These are phyloP conservation scores for Lumnitzera racemosa DNA, from an alignment of 345 rosid species.

Conservation along the genomic window DNA sequence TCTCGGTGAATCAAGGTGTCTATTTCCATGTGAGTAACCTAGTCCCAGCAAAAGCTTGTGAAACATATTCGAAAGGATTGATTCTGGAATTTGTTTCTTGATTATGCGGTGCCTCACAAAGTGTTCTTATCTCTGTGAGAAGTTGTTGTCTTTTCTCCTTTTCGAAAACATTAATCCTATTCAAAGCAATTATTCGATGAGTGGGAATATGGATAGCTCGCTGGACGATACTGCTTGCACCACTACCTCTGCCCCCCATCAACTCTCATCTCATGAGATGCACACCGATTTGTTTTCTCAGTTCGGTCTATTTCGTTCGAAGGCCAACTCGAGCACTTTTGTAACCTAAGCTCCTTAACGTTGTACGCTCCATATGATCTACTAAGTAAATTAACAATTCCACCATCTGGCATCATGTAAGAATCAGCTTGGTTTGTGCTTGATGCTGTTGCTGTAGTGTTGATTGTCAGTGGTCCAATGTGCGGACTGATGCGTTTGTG, in stretches of 20 bases:
- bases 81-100: too few species aligned
- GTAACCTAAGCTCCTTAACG: slow-evolving; percentile 79
- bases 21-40: slow-evolving; percentile 81
- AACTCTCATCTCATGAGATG: slow-evolving; percentile 84
- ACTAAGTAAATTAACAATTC: slow-evolving; percentile 83
- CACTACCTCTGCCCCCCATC: slow-evolving; percentile 92
- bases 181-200: slow-evolving; percentile 74
- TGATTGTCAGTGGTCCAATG: too few species aligned
- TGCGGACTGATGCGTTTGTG: too few species aligned
- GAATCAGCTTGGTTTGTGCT: slow-evolving; percentile 61
- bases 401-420: slow-evolving; percentile 78
- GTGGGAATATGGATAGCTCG: slow-evolving; percentile 91
- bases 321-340: too few species aligned
- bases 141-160: slow-evolving; percentile 97
- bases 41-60: slow-evolving; percentile 77
- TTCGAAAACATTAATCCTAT: slow-evolving; percentile 86
- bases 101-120: too few species aligned
- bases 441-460: slow-evolving; percentile 58
- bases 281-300: slow-evolving; percentile 77
- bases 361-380: slow-evolving; percentile 93
- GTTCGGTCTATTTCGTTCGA: slow-evolving; percentile 45
- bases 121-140: too few species aligned
- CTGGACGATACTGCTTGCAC: slow-evolving; percentile 97
- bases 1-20: slow-evolving; percentile 96
- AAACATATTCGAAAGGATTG: too few species aligned